Percentiles rank a stretch among this genome's conserved stretches.
Conservation (phyloP, 2,329 filamentous ascomycete genomes). For the Colletotrichum musicola region DNA sequence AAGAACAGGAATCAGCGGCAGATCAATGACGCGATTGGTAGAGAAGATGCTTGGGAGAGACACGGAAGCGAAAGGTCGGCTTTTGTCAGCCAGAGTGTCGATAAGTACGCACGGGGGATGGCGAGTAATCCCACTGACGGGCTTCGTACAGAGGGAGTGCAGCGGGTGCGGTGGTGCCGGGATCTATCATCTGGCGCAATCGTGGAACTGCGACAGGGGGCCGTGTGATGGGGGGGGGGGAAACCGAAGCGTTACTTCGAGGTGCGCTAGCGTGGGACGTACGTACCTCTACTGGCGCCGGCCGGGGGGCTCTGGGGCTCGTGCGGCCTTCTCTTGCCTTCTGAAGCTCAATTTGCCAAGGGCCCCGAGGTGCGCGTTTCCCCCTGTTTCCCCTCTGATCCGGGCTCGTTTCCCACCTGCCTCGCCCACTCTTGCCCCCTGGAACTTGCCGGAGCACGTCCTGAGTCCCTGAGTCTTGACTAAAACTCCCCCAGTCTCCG, state of each 20-base stretch:
- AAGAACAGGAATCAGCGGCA: conserved; percentile 14
- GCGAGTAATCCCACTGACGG: conserved; percentile 7
- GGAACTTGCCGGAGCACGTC: conserved; percentile 1
- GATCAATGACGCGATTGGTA: conserved; percentile 28
- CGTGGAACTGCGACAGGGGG: conserved; percentile 29
- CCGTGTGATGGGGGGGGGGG: not conserved
- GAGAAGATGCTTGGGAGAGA: conserved; percentile 16
- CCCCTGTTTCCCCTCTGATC: not conserved
- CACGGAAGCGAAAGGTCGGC: conserved; percentile 34
- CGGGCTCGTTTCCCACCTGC: not conserved
- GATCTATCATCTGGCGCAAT: conserved; percentile 37
- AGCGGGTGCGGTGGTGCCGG: conserved; percentile 16
- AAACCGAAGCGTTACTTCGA: conserved; percentile 2
- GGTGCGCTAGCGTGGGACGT: not conserved
- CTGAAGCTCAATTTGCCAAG: not conserved
- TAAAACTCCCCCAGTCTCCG: conserved; percentile 12
- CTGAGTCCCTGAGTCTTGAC: not conserved
- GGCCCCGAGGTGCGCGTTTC: not conserved
- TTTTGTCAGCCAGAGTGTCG: conserved; percentile 37
- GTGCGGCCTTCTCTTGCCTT: too few species aligned
- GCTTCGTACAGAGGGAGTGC: not conserved
- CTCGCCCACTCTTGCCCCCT: not conserved
- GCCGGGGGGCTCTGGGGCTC: too few species aligned
- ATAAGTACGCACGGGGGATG: conserved; percentile 4
- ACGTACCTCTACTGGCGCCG: not conserved